These are phyloP conservation scores for Penicillium sp. DNA, from an alignment of 2,329 filamentous ascomycete species.

Conservation along the genomic window DNA sequence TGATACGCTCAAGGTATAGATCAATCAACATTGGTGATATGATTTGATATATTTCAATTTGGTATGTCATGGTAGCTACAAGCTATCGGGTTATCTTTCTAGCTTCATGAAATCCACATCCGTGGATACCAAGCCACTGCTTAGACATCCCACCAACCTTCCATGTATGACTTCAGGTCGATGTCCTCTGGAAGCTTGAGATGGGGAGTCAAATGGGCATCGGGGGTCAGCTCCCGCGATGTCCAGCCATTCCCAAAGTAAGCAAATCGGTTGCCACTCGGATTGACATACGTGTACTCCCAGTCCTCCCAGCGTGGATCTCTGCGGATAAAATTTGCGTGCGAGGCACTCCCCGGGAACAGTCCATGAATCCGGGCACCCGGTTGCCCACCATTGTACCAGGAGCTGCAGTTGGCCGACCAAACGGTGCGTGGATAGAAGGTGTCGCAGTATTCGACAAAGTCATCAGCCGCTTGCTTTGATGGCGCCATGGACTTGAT, in stretches of 20 bases:
- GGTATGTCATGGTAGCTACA: too few relatives aligned
- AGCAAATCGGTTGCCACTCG: constrained; percentile 44
- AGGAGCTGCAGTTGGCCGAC: constrained; percentile 60
- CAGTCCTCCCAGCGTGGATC: constrained; percentile 60
- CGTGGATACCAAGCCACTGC: too few relatives aligned
- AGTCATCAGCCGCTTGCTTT: constrained; percentile 59
- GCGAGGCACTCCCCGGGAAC: constrained; percentile 66
- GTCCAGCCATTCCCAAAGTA: constrained; percentile 70
- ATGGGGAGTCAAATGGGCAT: constrained; percentile 63
- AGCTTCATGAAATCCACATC: not conserved
- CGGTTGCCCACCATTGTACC: constrained; percentile 66
- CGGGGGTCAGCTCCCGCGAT: constrained; percentile 54
- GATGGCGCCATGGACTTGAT: constrained; percentile 61
- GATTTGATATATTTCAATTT: too few relatives aligned
- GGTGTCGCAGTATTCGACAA: constrained; percentile 44
- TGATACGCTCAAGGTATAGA: too few relatives aligned
- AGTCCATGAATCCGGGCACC: constrained; percentile 64
- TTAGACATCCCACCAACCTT: constrained; percentile 62
- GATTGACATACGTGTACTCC: constrained; percentile 51
- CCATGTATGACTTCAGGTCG: constrained; percentile 62
- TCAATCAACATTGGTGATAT: too few relatives aligned
- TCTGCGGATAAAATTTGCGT: constrained; percentile 58
- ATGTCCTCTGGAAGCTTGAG: constrained; percentile 55
- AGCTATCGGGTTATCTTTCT: not conserved
- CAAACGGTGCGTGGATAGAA: constrained; percentile 53